Evolutionary conservation across 441 rosid species (phyloP), one percentile per base, ranked within the genome.

Genomic region (Populus hybrid): DNA sequence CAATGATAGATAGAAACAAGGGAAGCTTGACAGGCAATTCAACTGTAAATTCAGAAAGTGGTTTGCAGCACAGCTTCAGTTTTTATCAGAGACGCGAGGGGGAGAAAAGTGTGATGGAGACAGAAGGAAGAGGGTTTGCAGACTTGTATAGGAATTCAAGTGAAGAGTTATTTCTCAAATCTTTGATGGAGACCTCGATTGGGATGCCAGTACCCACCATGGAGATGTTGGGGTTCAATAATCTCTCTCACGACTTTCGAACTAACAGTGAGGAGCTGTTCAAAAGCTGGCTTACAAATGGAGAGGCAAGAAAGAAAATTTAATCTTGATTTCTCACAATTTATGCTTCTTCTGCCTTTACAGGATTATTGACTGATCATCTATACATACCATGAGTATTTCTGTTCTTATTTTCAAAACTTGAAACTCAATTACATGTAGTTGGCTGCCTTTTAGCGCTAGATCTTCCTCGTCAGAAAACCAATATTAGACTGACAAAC

Each of bases 211-310:
- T 73, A 0, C 93, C 95, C 2, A 83, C 87, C 18, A 85, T 88
- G 92, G 93, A 90, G 81, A 86, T 85, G 89, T 71, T 89, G 72
- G 95, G 93, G 40, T 87, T 91, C 42, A 86, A 83, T 84, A 88
- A 84, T 76, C 83, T 89, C 36, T 84, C 91, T 26, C 90, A 85
- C 24, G 85, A 80, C 79, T 84, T 89, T 34, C 91, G 92, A 7
- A 50, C 91, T 0, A 91, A 91, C 35, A 91, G 95, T 18, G 95
- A 91, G 83, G 95, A 91, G 79, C 92, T 91, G 74, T 91, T 91
- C 89, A 89, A 86, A 75, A 86, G 86, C 83, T 91, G 95, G 95
- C 95, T 91, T 63, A 88, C 87, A 0, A 90, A 81, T 79, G 95
- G 92, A 85, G 93, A 90, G 95, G 95, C 89, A 88, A 88, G 90